These are phyloP conservation scores for Bauhinia variegata DNA, from an alignment of 306 rosid genomes.

Conservation along the genomic window DNA sequence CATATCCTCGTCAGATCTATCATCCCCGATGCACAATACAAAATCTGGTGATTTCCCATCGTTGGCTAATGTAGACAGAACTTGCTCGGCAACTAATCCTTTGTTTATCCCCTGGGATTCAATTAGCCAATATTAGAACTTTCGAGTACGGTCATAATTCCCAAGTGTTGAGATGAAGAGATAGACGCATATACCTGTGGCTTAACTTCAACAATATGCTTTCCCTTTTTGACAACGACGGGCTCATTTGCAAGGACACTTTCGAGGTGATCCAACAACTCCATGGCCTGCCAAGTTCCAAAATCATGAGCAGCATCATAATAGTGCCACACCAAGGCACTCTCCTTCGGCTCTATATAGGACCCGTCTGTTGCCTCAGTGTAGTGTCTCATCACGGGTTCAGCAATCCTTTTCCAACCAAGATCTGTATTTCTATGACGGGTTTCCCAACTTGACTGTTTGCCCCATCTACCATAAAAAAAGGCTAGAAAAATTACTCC, in stretches of 20 bases:
- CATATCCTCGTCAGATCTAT: slow-evolving; percentile 86
- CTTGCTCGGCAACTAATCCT: slow-evolving; percentile 66
- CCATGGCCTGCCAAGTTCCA: slow-evolving; percentile 71
- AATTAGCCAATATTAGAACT: slow-evolving; percentile 16
- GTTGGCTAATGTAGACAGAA: slow-evolving; percentile 54
- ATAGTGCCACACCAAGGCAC: slow-evolving; percentile 79
- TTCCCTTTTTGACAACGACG: slow-evolving; percentile 62
- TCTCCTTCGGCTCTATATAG: slow-evolving; percentile 71
- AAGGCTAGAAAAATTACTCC: slow-evolving; percentile 15
- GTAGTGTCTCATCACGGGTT: slow-evolving; percentile 67
- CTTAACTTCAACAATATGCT: slow-evolving; percentile 69
- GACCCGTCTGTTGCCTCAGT: slow-evolving; percentile 71
- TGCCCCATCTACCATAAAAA: slow-evolving; percentile 64
- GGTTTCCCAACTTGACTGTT: slow-evolving; percentile 63
- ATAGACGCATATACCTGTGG: slow-evolving; percentile 56
- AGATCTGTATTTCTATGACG: slow-evolving; percentile 36
- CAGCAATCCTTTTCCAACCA: slow-evolving; percentile 63
- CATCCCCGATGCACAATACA: slow-evolving; percentile 84
- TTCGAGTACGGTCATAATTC: slow-evolving; percentile 10
- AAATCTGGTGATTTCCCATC: slow-evolving; percentile 61
- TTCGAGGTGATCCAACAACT: slow-evolving; percentile 69
- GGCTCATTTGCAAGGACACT: slow-evolving; percentile 70
- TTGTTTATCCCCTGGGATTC: slow-evolving; percentile 65
- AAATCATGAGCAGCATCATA: slow-evolving; percentile 59
- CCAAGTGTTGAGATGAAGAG: neutral